Evolutionary conservation across 768 basidiomycete species (phyloP), one percentile per base, ranked within the genome.

Genomic region (Kwoniella dendrophila): DNA sequence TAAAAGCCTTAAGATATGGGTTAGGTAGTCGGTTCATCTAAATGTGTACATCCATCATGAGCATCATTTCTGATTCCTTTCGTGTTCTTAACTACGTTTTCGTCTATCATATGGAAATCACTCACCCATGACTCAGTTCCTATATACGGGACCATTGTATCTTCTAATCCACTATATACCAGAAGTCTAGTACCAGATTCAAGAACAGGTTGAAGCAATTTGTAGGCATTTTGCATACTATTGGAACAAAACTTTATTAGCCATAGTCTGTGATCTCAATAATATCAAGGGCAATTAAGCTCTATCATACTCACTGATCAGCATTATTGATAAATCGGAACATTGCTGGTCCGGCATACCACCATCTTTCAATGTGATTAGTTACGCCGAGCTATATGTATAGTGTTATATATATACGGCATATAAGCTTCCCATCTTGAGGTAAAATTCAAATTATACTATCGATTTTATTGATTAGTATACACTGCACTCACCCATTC

Each of bases 181-280:
- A 56, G 33, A 18, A 56, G n/a, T 22, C 55, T 56, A 5, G 55
- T 56, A 3, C 55, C 55, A 47, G 55, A 24, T 45, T 56, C 55
- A 20, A 56, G 55, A 4, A 56, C 44, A 32, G 55, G 55, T 34
- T 26, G 24, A n/a, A 56, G 55, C 26, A 56, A 26, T 24, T 56
- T 45, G 43, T 56, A 56, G 24, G 55, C 55, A 40, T 32, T 56
- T 36, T 47, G 55, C 55, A 56, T 45, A 22, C 55, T 56, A 18
- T n/a, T 16, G 30, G 27, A 8, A 16, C 51, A 50, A 30, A 34
- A 18, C 16, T 18, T 1, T 10, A 29, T 22, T 11, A 33, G 32
- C 8, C 47, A 49, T n/a, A 22, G 5, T 27, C 14, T 49, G 20
- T 26, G 6, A 3, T 30, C 6, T 32, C 12, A 30, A 38, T 29